Conservation (phyloP, 805 yeast genomes). For the Grigorovia jiainica region DNA sequence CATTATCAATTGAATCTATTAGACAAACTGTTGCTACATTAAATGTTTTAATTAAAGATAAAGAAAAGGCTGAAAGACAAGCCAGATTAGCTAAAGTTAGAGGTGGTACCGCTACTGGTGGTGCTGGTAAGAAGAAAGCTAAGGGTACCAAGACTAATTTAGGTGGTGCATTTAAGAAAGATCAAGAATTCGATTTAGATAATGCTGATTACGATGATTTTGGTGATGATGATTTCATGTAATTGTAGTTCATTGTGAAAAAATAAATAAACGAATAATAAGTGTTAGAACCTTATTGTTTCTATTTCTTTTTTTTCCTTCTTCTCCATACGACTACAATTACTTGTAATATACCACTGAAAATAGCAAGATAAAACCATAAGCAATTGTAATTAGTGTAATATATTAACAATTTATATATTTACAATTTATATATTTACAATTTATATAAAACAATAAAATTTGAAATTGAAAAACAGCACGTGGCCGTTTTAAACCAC, state of each 20-base stretch:
- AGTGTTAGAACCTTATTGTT: background rate
- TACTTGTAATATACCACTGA: background rate
- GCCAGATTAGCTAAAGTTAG: slow-evolving; percentile 65
- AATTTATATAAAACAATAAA: no score
- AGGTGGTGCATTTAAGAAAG: slow-evolving; percentile 56
- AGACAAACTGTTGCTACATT: slow-evolving; percentile 81
- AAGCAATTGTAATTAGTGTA: no score
- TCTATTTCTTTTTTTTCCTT: background rate
- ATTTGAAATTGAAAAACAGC: no score
- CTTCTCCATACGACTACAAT: background rate
- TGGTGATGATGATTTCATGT: slow-evolving; percentile 81
- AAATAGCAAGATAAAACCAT: no score
- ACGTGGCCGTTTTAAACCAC: no score
- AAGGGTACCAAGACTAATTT: slow-evolving; percentile 65
- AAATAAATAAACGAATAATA: background rate
- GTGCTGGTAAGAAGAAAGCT: slow-evolving; percentile 93
- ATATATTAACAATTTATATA: no score
- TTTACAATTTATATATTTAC: no score
- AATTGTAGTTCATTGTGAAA: slow-evolving; percentile 10
- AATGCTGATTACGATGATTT: slow-evolving; percentile 48
- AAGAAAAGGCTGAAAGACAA: slow-evolving; percentile 82
- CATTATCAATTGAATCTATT: slow-evolving; percentile 70
- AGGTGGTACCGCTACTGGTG: slow-evolving; percentile 83
- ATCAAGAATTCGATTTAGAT: slow-evolving; percentile 46
- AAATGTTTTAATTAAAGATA: slow-evolving; percentile 71